Conservation (phyloP, 139 green algal species). For the Chlamydomonas eustigma region DNA sequence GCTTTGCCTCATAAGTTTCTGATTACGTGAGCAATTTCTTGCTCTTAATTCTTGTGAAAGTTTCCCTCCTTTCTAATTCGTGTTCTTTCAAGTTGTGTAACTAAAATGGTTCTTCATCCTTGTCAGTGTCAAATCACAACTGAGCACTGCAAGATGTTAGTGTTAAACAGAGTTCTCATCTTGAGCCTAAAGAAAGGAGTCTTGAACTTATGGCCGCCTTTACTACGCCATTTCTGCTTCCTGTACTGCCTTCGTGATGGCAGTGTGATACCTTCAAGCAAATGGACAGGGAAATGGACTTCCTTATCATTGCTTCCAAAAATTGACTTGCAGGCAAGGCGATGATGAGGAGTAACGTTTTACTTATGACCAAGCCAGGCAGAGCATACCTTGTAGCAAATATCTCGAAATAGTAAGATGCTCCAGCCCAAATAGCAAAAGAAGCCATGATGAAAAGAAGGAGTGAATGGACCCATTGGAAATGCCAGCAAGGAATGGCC, state of each 20-base stretch:
- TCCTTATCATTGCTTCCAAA: background rate
- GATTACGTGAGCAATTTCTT: too few relatives aligned
- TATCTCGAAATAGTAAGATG: slow-evolving; percentile 57
- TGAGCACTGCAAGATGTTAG: too few relatives aligned
- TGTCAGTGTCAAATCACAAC: too few relatives aligned
- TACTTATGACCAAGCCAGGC: background rate
- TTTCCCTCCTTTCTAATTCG: too few relatives aligned
- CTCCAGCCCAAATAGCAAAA: slow-evolving; percentile 55
- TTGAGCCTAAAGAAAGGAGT: too few relatives aligned
- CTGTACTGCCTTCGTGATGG: background rate
- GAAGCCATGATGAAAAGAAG: slow-evolving; percentile 40
- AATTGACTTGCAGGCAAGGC: background rate
- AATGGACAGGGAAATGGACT: background rate
- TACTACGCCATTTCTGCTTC: too few relatives aligned
- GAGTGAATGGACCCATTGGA: slow-evolving; percentile 9
- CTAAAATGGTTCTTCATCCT: too few relatives aligned
- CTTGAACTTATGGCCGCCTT: too few relatives aligned
- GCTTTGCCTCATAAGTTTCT: too few relatives aligned
- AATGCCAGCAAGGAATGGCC: background rate
- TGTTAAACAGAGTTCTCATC: too few relatives aligned
- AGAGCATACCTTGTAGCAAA: slow-evolving; percentile 37
- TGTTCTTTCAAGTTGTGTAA: too few relatives aligned
- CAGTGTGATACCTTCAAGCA: background rate
- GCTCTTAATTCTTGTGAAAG: too few relatives aligned
- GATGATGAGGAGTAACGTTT: background rate